Base-by-base conservation (phyloP, 768 basidiomycete species). In the Panellus pusillus region DNA sequence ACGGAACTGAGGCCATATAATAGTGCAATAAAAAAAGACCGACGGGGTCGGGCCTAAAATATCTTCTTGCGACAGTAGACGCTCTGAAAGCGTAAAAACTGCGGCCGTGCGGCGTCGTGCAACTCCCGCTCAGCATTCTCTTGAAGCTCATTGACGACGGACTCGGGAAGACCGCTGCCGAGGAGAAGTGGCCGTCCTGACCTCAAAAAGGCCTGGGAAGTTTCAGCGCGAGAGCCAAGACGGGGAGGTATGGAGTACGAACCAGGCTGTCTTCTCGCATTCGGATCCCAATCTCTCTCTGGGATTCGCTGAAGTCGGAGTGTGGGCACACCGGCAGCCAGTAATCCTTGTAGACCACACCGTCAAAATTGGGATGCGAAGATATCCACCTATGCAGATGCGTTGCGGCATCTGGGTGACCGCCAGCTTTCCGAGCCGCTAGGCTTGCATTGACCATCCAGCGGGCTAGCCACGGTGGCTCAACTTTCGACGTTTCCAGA, bases 181-280 rank as follows among this genome's bases (percentile, higher is more conserved):
- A 91, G 76, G 3, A 91, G 75, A 38, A 91, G 71, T 18, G 87
- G 84, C n/a, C 86, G 75, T 15, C 80, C 83, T 0, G 84, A 82
- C 58, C 74, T 76, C 37, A 91, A 62, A 63, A 91, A 89, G 13
- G 79, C 73, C 86, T 91, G 57, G 17, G 55, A 45, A 52, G 54
- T 44, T 15, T 41, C 50, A 37, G 54, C 18, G 17, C 6, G 35
- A 38, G 29, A 42, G 29, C 13, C 3, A 54, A 6, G 17, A 43
- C 14, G 24, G n/a, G 40, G 15, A 32, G 17, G 9, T 8, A 27
- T 40, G 20, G 42, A 17, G 42, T 20, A 56, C 67, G 50, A 55
- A 85, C 89, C 57, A 73, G 65, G 32, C 87, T 70, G 63, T 87
- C 85, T n/a, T 85, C 82, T 42, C 77, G 68, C 78, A 87, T 74